Base-by-base conservation (phyloP, 768 basidiomycete genomes). In the Rhodosporidiobolus sp. region DNA sequence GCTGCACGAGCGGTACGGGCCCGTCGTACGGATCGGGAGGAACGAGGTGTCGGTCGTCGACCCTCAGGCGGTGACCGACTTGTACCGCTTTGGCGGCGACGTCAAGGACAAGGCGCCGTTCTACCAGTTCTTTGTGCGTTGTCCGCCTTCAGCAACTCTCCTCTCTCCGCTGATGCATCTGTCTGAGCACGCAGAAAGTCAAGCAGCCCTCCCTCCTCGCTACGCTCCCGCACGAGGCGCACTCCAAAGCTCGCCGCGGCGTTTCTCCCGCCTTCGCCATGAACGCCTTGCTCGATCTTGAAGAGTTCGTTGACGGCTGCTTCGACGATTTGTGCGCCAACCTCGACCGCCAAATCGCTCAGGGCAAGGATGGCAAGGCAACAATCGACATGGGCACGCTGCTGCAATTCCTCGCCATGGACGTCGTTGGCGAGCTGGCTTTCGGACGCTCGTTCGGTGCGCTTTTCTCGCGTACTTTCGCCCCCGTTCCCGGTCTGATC, bases 201-300 rank as follows among this genome's bases (percentile, higher is more conserved):
- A 38, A 56, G 16, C 28, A 45, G 35, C 53, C 53, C 10, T 55
- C 53, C 14, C 49, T 67, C n/a, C 53, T 67, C 19, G 65, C 65
- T 20, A 67, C 56, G 16, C 57, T 67, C 11, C 3, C 35, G 7
- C 65, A 67, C 56, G 46, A 24, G 1, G 38, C 32, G 20, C 65
- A 67, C 34, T 6, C 35, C 10, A 17, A n/a, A 11, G 56, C 56
- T 5, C 38, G 65, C 0, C 53, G 56, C 34, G 34, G 65, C 24
- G 53, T 67, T n/a, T 46, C 52, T 28, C 65, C 56, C 7, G 65
- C 65, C 24, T 67, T 67, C 28, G 24, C 65, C 17, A 67, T 67
- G 65, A 59, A 67, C 48, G 24, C 43, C 28, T 54, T 67, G 20
- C 35, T 57, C 48, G 65, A 60, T 7, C 65, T 67, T 17, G 65